Evolutionary conservation across 139 green algal genomes (phyloP).

Genomic region (Chlorella sp.): DNA sequence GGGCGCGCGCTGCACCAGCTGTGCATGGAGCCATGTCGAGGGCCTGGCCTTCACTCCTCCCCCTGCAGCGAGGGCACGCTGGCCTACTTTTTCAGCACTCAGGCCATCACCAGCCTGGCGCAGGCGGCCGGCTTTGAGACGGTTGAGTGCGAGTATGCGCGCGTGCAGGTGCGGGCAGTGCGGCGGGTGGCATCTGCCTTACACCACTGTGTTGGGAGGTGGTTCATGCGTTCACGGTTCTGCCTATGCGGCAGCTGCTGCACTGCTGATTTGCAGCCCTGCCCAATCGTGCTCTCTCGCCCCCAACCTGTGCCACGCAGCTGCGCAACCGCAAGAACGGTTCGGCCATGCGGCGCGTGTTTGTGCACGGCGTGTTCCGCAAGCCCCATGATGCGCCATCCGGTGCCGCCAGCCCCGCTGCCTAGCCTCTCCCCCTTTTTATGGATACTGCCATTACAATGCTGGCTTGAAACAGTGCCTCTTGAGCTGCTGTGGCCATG

Average conservation of each 20-base stretch:
- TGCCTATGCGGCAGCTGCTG: too few species aligned
- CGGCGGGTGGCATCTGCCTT: background rate
- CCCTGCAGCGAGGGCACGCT: conserved; percentile 69
- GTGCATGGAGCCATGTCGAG: too few species aligned
- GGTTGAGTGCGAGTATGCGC: conserved; percentile 69
- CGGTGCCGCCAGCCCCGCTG: background rate
- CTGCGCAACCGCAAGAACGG: conserved; percentile 72
- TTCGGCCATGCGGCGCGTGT: conserved; percentile 66
- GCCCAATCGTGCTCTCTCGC: too few species aligned
- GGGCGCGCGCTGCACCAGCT: background rate
- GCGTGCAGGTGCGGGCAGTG: conserved; percentile 46
- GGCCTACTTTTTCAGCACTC: conserved; percentile 77
- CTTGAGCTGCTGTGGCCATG: too few species aligned
- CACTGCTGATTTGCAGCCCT: too few species aligned
- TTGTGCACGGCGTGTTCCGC: conserved; percentile 82
- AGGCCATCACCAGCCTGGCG: conserved; percentile 56
- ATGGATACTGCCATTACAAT: background rate
- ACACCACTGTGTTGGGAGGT: too few species aligned
- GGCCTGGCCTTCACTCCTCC: conserved; percentile 51
- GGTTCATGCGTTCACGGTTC: too few species aligned
- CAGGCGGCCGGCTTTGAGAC: conserved; percentile 58
- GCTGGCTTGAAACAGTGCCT: too few species aligned
- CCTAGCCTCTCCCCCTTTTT: background rate
- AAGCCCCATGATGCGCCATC: conserved; percentile 17
- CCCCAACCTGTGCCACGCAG: conserved; percentile 40